These are phyloP conservation scores for Venturia aucupariae DNA, from an alignment of 2,329 filamentous ascomycete genomes.

Conservation along the genomic window DNA sequence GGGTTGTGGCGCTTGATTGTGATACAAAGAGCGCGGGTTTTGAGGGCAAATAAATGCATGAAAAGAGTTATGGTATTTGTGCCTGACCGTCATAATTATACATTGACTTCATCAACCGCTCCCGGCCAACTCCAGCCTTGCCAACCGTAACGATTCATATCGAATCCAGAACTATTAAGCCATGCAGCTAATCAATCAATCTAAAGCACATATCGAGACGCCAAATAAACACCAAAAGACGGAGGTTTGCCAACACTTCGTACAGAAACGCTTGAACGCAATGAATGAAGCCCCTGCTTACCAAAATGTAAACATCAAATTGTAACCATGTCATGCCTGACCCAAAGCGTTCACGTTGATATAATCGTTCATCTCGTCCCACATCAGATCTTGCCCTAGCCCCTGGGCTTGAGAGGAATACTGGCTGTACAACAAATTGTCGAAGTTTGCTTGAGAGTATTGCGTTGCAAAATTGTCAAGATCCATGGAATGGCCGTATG, in stretches of 20 bases:
- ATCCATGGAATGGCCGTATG: neutral
- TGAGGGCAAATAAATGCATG: neutral
- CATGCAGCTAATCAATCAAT: neutral
- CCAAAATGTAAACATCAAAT: neutral
- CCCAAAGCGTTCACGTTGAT: neutral
- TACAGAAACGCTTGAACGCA: neutral
- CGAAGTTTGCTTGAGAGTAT: neutral
- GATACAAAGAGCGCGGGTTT: neutral
- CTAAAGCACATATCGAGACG: neutral
- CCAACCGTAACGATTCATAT: neutral
- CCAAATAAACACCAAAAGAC: neutral
- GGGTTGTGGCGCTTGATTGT: neutral
- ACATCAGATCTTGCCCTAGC: neutral
- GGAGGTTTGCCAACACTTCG: neutral
- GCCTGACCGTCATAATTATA: neutral
- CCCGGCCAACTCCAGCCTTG: neutral
- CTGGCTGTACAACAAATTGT: neutral
- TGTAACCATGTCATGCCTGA: neutral
- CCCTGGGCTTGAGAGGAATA: neutral
- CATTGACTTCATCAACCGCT: neutral
- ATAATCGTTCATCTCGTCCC: slow-evolving; percentile 2
- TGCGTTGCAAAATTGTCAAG: neutral
- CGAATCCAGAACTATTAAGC: neutral
- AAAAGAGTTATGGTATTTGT: neutral
- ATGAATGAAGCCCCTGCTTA: neutral